Base-by-base conservation (phyloP, 176 grass and related monocot genomes). In the Musa itinerans region DNA sequence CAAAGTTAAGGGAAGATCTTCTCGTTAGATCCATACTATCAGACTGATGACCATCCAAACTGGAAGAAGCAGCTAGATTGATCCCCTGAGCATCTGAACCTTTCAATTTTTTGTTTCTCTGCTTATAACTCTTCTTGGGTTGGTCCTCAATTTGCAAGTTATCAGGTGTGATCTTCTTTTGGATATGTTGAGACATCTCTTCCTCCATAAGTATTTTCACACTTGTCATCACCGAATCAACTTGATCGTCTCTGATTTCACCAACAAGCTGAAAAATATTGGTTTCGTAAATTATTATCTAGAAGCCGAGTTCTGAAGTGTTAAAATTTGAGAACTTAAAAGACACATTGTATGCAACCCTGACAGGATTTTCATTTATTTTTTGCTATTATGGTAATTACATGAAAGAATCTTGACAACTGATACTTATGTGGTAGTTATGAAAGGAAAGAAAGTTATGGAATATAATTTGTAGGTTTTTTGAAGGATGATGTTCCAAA, bases 201-300 rank as follows among this genome's bases (percentile, higher is more conserved):
- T 95, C 86, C 71, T 95, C 91, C 74, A 95, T 95, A 74, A 99
- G 91, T 84, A 81, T 87, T 84, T 95, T 95, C 7, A 95, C 83
- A 3, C 83, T 99, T 65, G 54, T 75, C 78, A 70, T 20, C 2
- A 34, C 29, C 3, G 20, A 50, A 21, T 19, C 79, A 84, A 71
- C 68, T 72, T 1, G 9, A 54, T 71, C 76, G 71, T 58, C 76
- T 71, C 34, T 50, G 48, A 70, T 50, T 75, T 80, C 79, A 77
- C 89, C 83, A 67, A 71, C 83, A 54, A 78, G 77, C 90, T 92
- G 82, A 72, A 73, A 76, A 81, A 69, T 16, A 26, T 34, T 70
- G 34, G 8, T 20, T 50, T n/a, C 15, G 11, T 19, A 10, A 34
- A 16, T 49, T 50, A 50, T 50, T 51, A 20, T 50, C 16, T 50